Base-by-base conservation (phyloP, 2,329 filamentous ascomycete species). In the Cladosporium velox region DNA sequence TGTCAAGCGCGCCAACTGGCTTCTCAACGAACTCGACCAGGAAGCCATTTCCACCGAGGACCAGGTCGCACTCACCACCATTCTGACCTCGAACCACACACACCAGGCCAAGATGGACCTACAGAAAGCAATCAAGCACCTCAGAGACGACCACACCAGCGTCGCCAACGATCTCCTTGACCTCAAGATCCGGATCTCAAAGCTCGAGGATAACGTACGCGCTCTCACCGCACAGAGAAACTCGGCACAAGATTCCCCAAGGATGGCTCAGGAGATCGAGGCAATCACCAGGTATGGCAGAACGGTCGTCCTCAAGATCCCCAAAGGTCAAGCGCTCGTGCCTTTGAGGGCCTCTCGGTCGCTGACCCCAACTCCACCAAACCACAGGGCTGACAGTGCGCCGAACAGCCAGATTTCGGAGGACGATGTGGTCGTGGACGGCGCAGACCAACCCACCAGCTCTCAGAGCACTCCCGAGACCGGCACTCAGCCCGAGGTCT, bases 181-280 rank as follows among this genome's bases (percentile, higher is more conserved):
- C 1, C 35, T 49, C 15, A 54, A 60, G 28, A 49, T 47, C 14
- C 66, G 67, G 18, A 52, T 73, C 12, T 59, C 58, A 4, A 66
- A 66, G n/a, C 69, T 72, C 21, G 69, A 71, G 32, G 69, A 68
- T 51, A 68, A 70, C 32, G 64, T 74, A 8, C 70, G 71, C 12
- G 60, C 59, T 34, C 67, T 74, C 38, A 71, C 72, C 14, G n/a
- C 64, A 28, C 68, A 71, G 59, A 54, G 47, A 6, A 57, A 60
- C 35, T 41, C n/a, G n/a, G 44, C 58, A n/a, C 26, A 14, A 35
- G 51, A 12, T 6, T 65, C 62, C 34, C 66, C 68, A 11, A 63
- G 62, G 26, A 34, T 62, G 41, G 34, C 66, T 6, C 72, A 74
- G 38, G 64, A 59, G 35, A 26, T 74, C n/a, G 66, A 71, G 2